Base-by-base conservation (phyloP, 805 yeast genomes). In the Saturnispora silvae region DNA sequence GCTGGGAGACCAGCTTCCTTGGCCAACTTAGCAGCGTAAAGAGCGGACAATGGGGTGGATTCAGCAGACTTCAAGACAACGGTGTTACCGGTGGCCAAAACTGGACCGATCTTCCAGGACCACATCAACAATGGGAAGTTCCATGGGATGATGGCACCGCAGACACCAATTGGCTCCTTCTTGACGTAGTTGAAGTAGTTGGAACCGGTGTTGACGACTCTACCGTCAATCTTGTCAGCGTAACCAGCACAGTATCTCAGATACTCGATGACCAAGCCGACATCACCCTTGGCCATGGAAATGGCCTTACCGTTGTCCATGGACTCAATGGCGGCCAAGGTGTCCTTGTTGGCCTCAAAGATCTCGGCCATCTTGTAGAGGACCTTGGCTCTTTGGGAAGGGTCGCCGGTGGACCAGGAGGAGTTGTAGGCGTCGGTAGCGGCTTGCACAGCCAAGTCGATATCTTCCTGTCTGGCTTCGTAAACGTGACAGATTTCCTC, bases 111-210 rank as follows among this genome's bases (percentile, higher is more conserved):
- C 63, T 87, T 87, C 96, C 96, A 87, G 20, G 94, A 68, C 67
- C 85, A 81, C 92, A 87, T 86, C 58, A 84, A 70, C 50, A 87
- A 63, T 45, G 96, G 96, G 75, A 85, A 87, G 67, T 87, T 87
- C 96, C 96, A 87, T 50, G 96, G 96, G 48, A 87, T 86, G 55
- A 87, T 82, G 61, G 84, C 94, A 42, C 95, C 96, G 59, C 94
- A 84, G 33, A 87, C 96, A 57, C 96, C 96, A 52, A 83, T 66
- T 42, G 96, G 95, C 63, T 86, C 95, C 61, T 81, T 80, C 59
- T 77, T 75, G 46, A 89, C 78, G 64, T 79, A 84, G 44, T 74
- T 73, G 58, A 86, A 75, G 60, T 82, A 83, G 34, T 75, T 64
- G 40, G 62, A 58, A 44, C 87, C 89, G 34, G 94, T 77, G 58